Base-by-base conservation (phyloP, 305 asterid genomes). In the Nicotiana rustica region DNA sequence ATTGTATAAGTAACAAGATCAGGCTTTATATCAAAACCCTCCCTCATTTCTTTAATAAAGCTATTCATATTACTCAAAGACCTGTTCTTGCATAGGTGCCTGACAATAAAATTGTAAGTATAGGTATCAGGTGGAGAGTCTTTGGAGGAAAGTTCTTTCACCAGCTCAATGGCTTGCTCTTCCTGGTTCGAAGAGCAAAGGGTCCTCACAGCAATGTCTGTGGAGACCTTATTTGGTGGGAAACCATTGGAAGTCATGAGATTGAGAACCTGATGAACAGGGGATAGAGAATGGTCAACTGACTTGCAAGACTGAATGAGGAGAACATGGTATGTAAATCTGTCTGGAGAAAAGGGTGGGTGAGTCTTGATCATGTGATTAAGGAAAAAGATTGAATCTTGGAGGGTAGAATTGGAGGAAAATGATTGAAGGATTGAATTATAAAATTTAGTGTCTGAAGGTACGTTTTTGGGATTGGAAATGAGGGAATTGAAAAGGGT, bases 1-100 rank as follows among this genome's bases (percentile, higher is more conserved):
- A 94, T 94, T 21, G 98, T 94, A 81, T 90, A 93, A 0, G 99
- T 93, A 19, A 94, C 95, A 8, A 96, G 90, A 88, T 93, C 97
- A 1, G 99, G 96, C 85, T 93, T 92, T 65, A 94, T 82, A 73
- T 87, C 87, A 14, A 91, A 92, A 73, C 56, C 84, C 35, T 87
- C 92, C 83, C 77, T 90, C 98, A 96, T 92, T 82, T 96, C 97
- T 41, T 82, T 77, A 47, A 94, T 85, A 83, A 94, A 96, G 82
- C 65, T 59, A 85, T 93, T 86, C 79, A 88, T 90, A 70, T 83
- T 80, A 86, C 90, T 84, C 69, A 94, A 59, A 62, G 94, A 83
- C 84, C 95, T 88, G 80, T 91, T 92, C 90, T 87, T 96, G 61
- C 90, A 89, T 15, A 96, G 86, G 83, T 92, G 93, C 14, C 89